Evolutionary conservation across 2,329 filamentous ascomycete genomes (phyloP).

Genomic region (Mycosphaerella arachidis): DNA sequence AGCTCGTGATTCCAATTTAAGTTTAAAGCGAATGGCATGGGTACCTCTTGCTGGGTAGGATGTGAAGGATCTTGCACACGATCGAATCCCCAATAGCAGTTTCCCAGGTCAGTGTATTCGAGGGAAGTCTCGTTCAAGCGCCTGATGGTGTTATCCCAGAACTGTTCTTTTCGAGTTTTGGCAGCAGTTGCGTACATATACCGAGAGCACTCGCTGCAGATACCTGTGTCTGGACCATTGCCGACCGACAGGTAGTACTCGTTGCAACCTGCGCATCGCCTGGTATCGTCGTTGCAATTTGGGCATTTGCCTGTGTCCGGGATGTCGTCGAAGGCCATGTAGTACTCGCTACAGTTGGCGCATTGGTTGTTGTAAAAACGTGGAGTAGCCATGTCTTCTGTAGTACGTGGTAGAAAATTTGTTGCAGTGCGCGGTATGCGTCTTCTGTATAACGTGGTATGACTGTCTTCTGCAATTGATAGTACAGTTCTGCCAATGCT

Average conservation of each 20-base stretch:
- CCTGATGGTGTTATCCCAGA: background rate
- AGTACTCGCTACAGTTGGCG: background rate
- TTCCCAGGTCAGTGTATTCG: background rate
- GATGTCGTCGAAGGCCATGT: no score
- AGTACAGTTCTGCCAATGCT: background rate
- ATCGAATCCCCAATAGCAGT: background rate
- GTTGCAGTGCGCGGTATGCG: no score
- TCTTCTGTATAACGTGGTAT: no score
- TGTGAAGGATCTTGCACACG: background rate
- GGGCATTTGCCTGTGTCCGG: no score
- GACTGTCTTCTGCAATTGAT: no score
- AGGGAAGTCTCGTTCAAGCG: background rate
- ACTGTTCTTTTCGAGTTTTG: background rate
- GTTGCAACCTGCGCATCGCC: background rate
- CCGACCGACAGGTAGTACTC: background rate
- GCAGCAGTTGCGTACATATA: background rate
- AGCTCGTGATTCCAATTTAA: background rate
- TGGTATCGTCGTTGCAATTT: background rate
- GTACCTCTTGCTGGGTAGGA: background rate
- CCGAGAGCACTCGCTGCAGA: background rate
- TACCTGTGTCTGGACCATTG: no score
- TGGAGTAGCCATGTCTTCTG: background rate
- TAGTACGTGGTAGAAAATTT: background rate
- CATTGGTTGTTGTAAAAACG: background rate
- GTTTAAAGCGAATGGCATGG: background rate